Base-by-base conservation (phyloP, 768 basidiomycete genomes). In the Hericium alpestre region DNA sequence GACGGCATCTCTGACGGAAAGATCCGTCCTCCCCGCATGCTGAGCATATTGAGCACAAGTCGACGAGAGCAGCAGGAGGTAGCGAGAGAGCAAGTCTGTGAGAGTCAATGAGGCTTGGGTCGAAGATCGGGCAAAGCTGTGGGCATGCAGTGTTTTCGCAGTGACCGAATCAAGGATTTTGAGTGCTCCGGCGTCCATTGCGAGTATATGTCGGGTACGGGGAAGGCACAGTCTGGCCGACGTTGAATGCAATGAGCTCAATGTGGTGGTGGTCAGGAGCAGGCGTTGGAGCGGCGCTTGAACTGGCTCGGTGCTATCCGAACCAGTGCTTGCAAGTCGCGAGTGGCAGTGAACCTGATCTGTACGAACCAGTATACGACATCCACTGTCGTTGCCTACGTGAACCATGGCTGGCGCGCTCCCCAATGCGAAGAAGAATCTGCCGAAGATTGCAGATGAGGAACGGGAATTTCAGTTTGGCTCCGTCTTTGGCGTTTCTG, bases 401-500 rank as follows among this genome's bases (percentile, higher is more conserved):
- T 27, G 46, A 56, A 71, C 66, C 65, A 90, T 95, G 94, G 93
- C 94, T 40, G 94, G 94, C 60, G 94, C 90, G 65, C 83, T 95
- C 67, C 79, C 87, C 61, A 94, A 93, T 69, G 93, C 93, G 63
- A 90, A 86, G 77, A 81, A 79, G 71, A 79, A 90, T 71, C 83
- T 97, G 58, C 79, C 83, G 66, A 95, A 88, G 80, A 83, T 97
- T 70, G 76, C 79, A 57, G 87, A 97, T 80, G 94, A 95, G 71
- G 89, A 95, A 61, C 79, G 79, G 51, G 94, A 96, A 74, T 87
- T 85, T 61, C 79, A 79, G 62, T 91, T 90, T 64, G 93, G 91
- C 57, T 82, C 86, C 64, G 93, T 95, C 8, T 93, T 82, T 69
- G 94, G 94, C 60, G 96, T 99, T 41, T 99, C 96, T 40, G 96